Evolutionary conservation across 345 rosid species (phyloP).

Genomic region (Euphorbia pulcherrima): DNA sequence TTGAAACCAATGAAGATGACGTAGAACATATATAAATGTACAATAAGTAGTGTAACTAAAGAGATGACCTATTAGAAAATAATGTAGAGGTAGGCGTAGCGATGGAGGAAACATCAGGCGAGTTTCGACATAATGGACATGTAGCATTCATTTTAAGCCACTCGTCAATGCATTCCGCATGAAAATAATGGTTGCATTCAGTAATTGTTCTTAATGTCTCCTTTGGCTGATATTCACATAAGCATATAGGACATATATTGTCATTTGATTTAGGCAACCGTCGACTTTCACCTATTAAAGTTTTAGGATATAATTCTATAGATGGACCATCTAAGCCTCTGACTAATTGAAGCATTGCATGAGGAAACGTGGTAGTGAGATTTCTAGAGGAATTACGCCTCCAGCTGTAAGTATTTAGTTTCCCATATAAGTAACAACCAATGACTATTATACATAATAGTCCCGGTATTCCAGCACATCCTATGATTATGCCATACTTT

Average conservation of each 20-base stretch:
- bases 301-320: constrained; percentile 55
- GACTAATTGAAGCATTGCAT: neutral
- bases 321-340: constrained; percentile 40
- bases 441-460: constrained; percentile 39
- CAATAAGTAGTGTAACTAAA: neutral
- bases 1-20: no score
- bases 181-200: constrained; percentile 70
- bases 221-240: constrained; percentile 50
- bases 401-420: neutral
- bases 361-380: neutral
- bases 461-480: constrained; percentile 43
- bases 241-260: constrained; percentile 55
- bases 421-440: constrained; percentile 22
- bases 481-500: constrained; percentile 46
- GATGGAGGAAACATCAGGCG: constrained; percentile 22
- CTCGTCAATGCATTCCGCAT: constrained; percentile 57
- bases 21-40: no score
- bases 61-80: constrained; percentile 9
- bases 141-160: constrained; percentile 59
- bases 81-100: neutral
- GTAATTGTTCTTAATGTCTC: constrained; percentile 60
- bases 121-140: constrained; percentile 68
- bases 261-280: constrained; percentile 43
- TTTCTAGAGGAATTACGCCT: neutral
- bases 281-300: constrained; percentile 48